Conservation (phyloP, 306 rosid genomes). For the Spatholobus suberectus region DNA sequence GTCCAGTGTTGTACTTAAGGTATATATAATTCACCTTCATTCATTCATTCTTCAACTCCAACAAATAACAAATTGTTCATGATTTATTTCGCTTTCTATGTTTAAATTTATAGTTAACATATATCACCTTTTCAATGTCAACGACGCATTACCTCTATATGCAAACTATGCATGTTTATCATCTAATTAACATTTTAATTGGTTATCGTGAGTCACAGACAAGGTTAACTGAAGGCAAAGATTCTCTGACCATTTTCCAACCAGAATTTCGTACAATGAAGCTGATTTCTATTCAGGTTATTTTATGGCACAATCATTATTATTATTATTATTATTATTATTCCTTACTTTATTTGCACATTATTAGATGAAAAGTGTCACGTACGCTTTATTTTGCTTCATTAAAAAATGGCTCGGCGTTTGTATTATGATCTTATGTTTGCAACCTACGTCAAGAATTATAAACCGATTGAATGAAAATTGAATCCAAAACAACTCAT, state of each 20-base stretch:
- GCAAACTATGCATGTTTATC: not conserved
- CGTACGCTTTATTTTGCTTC: not conserved
- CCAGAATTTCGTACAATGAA: conserved; percentile 38
- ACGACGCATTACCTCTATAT: not conserved
- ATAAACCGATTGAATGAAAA: not conserved
- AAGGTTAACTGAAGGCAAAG: conserved; percentile 32
- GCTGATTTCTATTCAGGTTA: conserved; percentile 52
- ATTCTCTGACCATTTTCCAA: not conserved
- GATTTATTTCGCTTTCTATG: not conserved
- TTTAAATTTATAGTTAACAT: not conserved
- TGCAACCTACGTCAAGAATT: no score
- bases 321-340: no score
- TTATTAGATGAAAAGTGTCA: not conserved
- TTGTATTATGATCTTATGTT: not conserved
- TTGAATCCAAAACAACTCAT: not conserved
- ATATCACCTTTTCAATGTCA: not conserved
- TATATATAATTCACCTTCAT: not conserved
- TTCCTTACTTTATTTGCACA: not conserved
- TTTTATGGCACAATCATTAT: not conserved
- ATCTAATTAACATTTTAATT: conserved; percentile 11
- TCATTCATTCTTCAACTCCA: not conserved
- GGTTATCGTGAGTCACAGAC: not conserved
- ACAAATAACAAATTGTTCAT: not conserved
- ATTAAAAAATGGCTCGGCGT: not conserved
- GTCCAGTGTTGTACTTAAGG: conserved; percentile 41